Conservation (phyloP, 2,329 filamentous ascomycete species). For the Colletotrichum godetiae region DNA sequence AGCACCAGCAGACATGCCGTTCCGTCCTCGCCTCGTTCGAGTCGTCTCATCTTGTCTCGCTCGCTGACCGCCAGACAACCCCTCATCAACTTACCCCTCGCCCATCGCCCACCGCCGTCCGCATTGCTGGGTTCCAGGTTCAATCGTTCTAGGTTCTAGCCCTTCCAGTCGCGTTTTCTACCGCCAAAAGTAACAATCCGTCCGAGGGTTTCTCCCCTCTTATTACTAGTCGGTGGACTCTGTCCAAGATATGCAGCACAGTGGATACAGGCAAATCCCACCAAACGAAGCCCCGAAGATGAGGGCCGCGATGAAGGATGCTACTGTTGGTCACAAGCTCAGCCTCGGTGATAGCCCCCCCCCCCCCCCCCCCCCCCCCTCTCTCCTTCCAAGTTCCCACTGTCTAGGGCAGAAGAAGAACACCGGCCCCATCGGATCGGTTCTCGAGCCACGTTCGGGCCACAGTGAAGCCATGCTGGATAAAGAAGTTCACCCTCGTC, state of each 20-base stretch:
- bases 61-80: conserved; percentile 8
- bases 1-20: background rate
- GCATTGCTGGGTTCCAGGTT: conserved; percentile 5
- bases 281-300: conserved; percentile 16
- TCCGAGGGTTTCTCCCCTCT: background rate
- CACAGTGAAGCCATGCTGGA: conserved; percentile 31
- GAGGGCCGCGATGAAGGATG: background rate
- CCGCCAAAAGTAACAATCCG: background rate
- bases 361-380: background rate
- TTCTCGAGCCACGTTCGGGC: conserved; percentile 26
- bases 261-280: conserved; percentile 9
- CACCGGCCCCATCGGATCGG: conserved; percentile 29
- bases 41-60: background rate
- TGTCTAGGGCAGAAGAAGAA: background rate
- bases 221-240: background rate
- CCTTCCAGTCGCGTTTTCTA: conserved; percentile 3
- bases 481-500: conserved; percentile 6
- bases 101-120: conserved; percentile 3
- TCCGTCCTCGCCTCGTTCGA: background rate
- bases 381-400: background rate
- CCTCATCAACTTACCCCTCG: background rate
- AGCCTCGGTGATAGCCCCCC: background rate
- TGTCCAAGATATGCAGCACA: conserved; percentile 8
- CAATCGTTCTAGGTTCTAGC: background rate
- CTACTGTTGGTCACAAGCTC: conserved; percentile 27